A percentile compares a stretch with the other conserved stretches of the same genome.
These are phyloP conservation scores for Aspergillus sp. DNA, from an alignment of 2,329 filamentous ascomycete genomes.

Conservation along the genomic window DNA sequence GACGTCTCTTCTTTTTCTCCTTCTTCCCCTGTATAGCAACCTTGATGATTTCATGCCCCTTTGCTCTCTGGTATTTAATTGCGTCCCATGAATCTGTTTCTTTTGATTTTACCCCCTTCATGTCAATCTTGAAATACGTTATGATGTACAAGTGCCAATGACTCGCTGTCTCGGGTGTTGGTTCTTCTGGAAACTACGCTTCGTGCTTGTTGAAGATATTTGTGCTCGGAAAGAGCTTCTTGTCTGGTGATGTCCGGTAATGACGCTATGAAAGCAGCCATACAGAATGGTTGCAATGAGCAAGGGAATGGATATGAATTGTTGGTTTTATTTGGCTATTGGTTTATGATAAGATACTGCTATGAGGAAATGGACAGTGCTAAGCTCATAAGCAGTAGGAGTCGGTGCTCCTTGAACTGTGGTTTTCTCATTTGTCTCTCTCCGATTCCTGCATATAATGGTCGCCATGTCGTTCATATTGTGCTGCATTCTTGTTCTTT, in stretches of 20 bases:
- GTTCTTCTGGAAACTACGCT: not conserved
- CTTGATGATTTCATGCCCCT: slow-evolving; percentile 9
- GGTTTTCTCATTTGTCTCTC: not conserved
- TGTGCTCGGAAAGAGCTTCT: not conserved
- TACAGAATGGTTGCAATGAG: not conserved
- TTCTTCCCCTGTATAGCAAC: slow-evolving; percentile 14
- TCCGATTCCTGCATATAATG: not conserved
- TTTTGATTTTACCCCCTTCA: not conserved
- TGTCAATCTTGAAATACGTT: not conserved
- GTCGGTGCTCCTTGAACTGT: not conserved
- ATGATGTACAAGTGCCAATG: not conserved
- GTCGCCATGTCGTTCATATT: not conserved
- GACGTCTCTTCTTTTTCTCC: not conserved
- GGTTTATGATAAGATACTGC: not conserved
- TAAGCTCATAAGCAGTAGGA: not conserved
- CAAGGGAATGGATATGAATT: not conserved
- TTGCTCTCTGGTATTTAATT: not conserved
- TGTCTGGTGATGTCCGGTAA: not conserved
- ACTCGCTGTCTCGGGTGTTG: not conserved
- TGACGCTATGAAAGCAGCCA: not conserved
- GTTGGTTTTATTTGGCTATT: not conserved
- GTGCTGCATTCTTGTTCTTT: no score
- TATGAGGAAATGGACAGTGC: not conserved
- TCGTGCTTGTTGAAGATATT: not conserved
- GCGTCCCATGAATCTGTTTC: slow-evolving; percentile 1